Base-by-base conservation (phyloP, 78 protist genomes). In the Dictyostelium firmibasis region DNA sequence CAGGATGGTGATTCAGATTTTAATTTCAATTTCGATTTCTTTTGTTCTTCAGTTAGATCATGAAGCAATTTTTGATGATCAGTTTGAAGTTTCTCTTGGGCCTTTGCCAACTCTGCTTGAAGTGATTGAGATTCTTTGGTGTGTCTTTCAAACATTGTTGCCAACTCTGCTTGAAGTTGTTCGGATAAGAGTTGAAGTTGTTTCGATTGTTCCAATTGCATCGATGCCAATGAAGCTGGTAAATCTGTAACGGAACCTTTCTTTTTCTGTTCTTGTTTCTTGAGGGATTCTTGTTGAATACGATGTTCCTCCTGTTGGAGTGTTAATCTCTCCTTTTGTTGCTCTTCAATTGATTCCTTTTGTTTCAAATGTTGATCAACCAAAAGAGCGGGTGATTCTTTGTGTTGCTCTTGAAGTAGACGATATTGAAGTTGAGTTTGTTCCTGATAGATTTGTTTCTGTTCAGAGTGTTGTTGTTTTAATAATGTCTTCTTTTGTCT, bases 381-480 rank as follows among this genome's bases (percentile, higher is more conserved):
- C 35, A 89, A 81, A 3, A 89, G 77, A 8, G 84, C 13, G 0
- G 94, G 94, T 33, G 87, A 89, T 47, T 89, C 94, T 47, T 89
- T 89, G 33, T 57, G 75, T 81, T 89, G 94, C 1, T 89, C 94
- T 10, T 10, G 38, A 11, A 79, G 87, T 38, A 89, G 27, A 36
- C 87, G 47, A 27, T 85, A 33, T 81, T 89, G 94, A 8, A 29
- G 44, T 67, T 81, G 94, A n/a, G 62, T 29, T 81, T 89, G 94
- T 70, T 89, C 94, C 35, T 67, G 81, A 78, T 81, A 47, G 72
- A 89, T 81, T 35, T 81, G 94, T 44, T 70, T 78, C 25, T 89
- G 94, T 38, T 89, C 94, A 9, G 76, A 43, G 75, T 89, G 94
- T 67, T 89, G 94, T 81, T 89, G 94, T 70, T 89, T 89, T 27